Conservation (phyloP, 192 early-diverging fungal species). For the Dimargaris verticillata region DNA sequence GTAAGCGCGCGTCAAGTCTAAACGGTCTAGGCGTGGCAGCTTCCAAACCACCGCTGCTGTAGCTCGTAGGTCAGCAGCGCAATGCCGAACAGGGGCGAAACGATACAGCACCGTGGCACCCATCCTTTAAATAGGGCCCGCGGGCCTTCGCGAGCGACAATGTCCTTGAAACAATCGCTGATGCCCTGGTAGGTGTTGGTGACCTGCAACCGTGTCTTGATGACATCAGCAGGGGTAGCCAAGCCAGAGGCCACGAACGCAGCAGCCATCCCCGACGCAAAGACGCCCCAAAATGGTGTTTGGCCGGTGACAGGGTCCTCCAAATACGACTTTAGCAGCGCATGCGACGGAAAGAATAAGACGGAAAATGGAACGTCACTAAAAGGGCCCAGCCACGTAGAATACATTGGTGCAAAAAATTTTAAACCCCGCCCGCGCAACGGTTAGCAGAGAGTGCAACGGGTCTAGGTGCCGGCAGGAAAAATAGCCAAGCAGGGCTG, state of each 20-base stretch:
- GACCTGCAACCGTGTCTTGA: slow-evolving; percentile 36
- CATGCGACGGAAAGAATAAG: slow-evolving; percentile 33
- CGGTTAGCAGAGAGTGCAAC: not conserved
- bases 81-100: slow-evolving; percentile 39
- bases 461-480: not conserved
- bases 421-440: not conserved
- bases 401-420: not conserved
- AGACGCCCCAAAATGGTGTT: slow-evolving; percentile 31
- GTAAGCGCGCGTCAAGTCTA: too few relatives aligned
- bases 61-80: slow-evolving; percentile 48
- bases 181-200: slow-evolving; percentile 18
- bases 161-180: slow-evolving; percentile 32
- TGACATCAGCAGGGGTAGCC: slow-evolving; percentile 27
- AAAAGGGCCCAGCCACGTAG: not conserved
- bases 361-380: slow-evolving; percentile 38
- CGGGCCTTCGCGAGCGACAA: slow-evolving; percentile 29
- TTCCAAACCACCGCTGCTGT: slow-evolving; percentile 28
- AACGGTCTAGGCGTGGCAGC: too few relatives aligned
- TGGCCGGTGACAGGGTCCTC: slow-evolving; percentile 20
- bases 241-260: slow-evolving; percentile 28
- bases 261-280: slow-evolving; percentile 31
- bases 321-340: slow-evolving; percentile 21
- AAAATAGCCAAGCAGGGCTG: too few relatives aligned
- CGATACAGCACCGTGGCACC: slow-evolving; percentile 31
- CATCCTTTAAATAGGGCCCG: slow-evolving; percentile 36